phyloP scores from a whole-genome alignment of 768 basidiomycete genomes.

The Trametes coccinea region DNA sequence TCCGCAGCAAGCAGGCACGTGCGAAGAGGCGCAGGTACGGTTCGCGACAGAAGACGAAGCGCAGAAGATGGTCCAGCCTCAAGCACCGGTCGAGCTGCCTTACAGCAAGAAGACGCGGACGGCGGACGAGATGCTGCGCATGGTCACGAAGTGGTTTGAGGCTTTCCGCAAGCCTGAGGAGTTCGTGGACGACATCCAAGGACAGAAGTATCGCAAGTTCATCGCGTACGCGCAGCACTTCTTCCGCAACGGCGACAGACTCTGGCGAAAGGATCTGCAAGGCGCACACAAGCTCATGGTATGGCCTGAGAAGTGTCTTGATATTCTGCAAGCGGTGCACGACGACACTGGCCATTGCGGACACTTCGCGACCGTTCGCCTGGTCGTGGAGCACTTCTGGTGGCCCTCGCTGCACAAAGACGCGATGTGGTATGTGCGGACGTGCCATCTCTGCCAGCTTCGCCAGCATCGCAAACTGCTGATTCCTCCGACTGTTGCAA shows the following conservation, averaged over 20 bases:
- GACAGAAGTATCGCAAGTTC: not conserved
- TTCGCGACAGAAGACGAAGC: no score
- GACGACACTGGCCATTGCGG: constrained; percentile 28
- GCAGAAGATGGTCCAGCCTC: no score
- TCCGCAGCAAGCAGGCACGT: not conserved
- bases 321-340: constrained; percentile 4
- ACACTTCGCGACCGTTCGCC: constrained; percentile 1
- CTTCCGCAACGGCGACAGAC: constrained; percentile 2
- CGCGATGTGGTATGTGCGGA: no score
- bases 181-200: not conserved
- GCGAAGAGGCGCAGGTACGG: not conserved
- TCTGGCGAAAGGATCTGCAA: constrained; percentile 1
- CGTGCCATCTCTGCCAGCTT: no score
- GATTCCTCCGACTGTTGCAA: constrained; percentile 18
- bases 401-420: constrained; percentile 20
- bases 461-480: no score
- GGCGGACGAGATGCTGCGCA: no score
- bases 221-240: constrained; percentile 17
- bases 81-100: no score
- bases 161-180: not conserved
- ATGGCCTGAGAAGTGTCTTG: not conserved
- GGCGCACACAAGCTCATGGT: not conserved
- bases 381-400: constrained; percentile 24
- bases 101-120: not conserved
- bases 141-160: not conserved